A percentile compares a stretch with the other conserved stretches of the same genome.
phyloP scores from a whole-genome alignment of 768 basidiomycete species.

The Tephrocybe sp. region DNA sequence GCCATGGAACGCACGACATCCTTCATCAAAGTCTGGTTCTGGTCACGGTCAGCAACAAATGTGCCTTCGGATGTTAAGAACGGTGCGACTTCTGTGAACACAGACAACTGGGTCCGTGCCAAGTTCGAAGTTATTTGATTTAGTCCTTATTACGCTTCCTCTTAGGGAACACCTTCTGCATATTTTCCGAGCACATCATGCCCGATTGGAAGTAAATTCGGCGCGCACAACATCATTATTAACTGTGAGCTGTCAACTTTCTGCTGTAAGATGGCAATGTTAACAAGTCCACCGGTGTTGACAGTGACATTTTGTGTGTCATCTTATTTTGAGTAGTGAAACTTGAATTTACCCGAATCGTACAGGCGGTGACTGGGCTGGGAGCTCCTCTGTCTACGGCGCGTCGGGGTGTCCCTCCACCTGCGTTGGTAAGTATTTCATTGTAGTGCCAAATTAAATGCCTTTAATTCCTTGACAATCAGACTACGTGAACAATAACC shows the following conservation, averaged over 20 bases:
- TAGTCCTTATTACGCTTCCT: not conserved
- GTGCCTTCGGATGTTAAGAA: constrained; percentile 47
- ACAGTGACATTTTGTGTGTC: constrained; percentile 61
- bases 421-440: constrained; percentile 49
- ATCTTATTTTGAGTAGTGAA: too few relatives aligned
- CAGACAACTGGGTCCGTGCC: constrained; percentile 49
- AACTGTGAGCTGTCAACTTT: constrained; percentile 36
- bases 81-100: constrained; percentile 43
- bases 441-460: too few relatives aligned
- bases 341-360: not conserved
- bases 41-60: constrained; percentile 45
- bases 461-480: too few relatives aligned
- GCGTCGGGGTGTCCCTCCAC: constrained; percentile 52
- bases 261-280: not conserved
- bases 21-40: constrained; percentile 73
- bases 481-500: constrained; percentile 70
- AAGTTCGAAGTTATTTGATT: not conserved
- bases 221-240: constrained; percentile 63
- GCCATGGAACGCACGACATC: constrained; percentile 58
- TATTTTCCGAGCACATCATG: constrained; percentile 63
- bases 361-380: constrained; percentile 61
- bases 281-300: not conserved
- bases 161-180: constrained; percentile 57
- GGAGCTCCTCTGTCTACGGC: constrained; percentile 35
- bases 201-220: constrained; percentile 53